Percentiles rank a stretch among this genome's conserved stretches.
Evolutionary conservation across 2,329 filamentous ascomycete species (phyloP).

Genomic region (Sporothrix variecibatus): DNA sequence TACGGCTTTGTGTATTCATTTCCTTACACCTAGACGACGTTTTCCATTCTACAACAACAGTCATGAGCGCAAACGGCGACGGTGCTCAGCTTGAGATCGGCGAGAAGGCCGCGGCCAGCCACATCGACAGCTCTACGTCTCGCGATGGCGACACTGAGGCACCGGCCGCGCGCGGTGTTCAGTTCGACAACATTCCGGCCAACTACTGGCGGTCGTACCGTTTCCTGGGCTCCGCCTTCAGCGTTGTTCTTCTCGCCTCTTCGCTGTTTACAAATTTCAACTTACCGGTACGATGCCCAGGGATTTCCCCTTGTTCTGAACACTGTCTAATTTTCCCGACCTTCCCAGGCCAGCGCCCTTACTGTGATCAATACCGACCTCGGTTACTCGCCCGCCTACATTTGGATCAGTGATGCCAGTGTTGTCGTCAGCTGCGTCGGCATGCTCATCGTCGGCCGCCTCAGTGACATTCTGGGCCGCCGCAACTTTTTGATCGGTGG

Average conservation of each 20-base stretch:
- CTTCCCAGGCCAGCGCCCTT: slow-evolving; percentile 25
- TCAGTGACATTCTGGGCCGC: slow-evolving; percentile 44
- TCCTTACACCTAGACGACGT: too few relatives aligned
- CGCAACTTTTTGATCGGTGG: slow-evolving; percentile 46
- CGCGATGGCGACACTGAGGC: slow-evolving; percentile 21
- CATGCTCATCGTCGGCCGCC: slow-evolving; percentile 40
- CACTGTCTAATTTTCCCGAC: neutral
- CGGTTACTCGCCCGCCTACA: slow-evolving; percentile 24
- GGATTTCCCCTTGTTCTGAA: neutral
- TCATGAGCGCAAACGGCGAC: too few relatives aligned
- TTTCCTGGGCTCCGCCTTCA: slow-evolving; percentile 22
- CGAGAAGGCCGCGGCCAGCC: too few relatives aligned
- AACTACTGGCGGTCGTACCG: slow-evolving; percentile 28
- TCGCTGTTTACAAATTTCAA: slow-evolving; percentile 23
- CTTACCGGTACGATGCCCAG: slow-evolving; percentile 14
- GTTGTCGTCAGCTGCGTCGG: slow-evolving; percentile 34
- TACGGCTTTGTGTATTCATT: too few relatives aligned
- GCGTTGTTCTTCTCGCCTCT: slow-evolving; percentile 20
- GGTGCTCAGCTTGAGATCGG: slow-evolving; percentile 5
- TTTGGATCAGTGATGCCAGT: slow-evolving; percentile 27
- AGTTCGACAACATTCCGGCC: slow-evolving; percentile 25
- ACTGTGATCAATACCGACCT: slow-evolving; percentile 28
- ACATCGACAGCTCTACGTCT: neutral
- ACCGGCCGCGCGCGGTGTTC: slow-evolving; percentile 17
- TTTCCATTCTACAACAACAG: too few relatives aligned